phyloP scores from a whole-genome alignment of 2,329 filamentous ascomycete species.

The Akanthomyces uredinophilus region DNA sequence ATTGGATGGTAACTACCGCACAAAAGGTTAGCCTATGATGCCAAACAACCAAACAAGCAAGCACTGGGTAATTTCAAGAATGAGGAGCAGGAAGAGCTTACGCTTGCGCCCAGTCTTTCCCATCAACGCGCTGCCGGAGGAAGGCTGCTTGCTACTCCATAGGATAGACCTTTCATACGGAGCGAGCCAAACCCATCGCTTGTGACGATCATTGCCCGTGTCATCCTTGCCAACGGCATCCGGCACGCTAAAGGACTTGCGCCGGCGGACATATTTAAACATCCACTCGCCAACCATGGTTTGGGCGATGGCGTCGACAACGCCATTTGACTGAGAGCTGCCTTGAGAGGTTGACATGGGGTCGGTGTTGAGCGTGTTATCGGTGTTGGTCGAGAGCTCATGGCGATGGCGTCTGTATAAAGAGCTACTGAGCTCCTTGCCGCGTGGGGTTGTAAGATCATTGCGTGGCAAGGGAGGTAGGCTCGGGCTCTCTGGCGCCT shows the following conservation, averaged over 20 bases:
- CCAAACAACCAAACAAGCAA: conserved; percentile 15
- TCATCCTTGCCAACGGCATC: conserved; percentile 64
- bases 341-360: conserved; percentile 45
- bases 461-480: conserved; percentile 70
- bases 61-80: conserved; percentile 19
- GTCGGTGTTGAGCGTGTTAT: conserved; percentile 41
- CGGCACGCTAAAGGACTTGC: conserved; percentile 82
- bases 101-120: conserved; percentile 92
- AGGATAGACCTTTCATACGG: conserved; percentile 94
- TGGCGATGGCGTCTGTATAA: conserved; percentile 45
- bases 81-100: conserved; percentile 47
- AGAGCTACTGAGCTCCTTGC: conserved; percentile 36
- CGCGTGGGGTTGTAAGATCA: conserved; percentile 60
- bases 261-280: conserved; percentile 82
- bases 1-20: conserved; percentile 78
- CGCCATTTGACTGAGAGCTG: conserved; percentile 63
- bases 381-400: conserved; percentile 57
- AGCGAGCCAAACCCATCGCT: conserved; percentile 97
- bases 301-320: conserved; percentile 94
- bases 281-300: conserved; percentile 99
- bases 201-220: conserved; percentile 75
- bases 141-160: conserved; percentile 97
- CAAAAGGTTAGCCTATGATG: conserved; percentile 27
- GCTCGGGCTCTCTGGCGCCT: conserved; percentile 62
- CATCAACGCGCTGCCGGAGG: conserved; percentile 77